phyloP scores from a whole-genome alignment of 148 eudicot species.

The Vaccinium darrowii region DNA sequence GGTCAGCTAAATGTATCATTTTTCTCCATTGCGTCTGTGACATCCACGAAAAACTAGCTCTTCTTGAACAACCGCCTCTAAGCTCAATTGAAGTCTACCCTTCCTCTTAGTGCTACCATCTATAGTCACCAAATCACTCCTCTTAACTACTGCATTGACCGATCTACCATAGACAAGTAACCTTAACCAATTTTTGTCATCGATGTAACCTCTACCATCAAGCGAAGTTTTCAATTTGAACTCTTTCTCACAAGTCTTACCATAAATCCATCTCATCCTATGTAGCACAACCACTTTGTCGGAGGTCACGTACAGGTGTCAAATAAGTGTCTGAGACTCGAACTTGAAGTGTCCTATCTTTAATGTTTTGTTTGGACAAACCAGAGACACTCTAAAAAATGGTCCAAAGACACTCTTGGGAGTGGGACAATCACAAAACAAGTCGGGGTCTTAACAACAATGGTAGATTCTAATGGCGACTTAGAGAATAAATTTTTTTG shows the following conservation, averaged over 20 bases:
- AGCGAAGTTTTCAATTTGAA: not conserved
- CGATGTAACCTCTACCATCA: not conserved
- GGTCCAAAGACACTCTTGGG: too few species aligned
- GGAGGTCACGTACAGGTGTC: too few species aligned
- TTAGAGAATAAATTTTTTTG: too few species aligned
- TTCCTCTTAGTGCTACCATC: not conserved
- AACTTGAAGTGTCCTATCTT: too few species aligned
- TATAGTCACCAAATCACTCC: not conserved
- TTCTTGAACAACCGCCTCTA: not conserved
- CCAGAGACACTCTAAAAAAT: too few species aligned
- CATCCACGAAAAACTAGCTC: not conserved
- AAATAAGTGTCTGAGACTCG: too few species aligned
- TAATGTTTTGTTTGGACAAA: too few species aligned
- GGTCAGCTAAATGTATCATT: not conserved
- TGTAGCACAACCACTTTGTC: too few species aligned
- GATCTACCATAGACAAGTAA: not conserved
- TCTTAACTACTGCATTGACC: not conserved
- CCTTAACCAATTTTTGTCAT: not conserved
- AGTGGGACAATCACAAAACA: too few species aligned
- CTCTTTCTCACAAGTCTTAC: not conserved
- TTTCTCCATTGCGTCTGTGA: not conserved
- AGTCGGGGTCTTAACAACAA: too few species aligned
- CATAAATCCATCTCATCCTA: not conserved
- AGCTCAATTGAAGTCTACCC: not conserved
- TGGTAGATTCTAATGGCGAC: too few species aligned